Evolutionary conservation across 768 basidiomycete species (phyloP).

Genomic region (Austroboletus festivus): DNA sequence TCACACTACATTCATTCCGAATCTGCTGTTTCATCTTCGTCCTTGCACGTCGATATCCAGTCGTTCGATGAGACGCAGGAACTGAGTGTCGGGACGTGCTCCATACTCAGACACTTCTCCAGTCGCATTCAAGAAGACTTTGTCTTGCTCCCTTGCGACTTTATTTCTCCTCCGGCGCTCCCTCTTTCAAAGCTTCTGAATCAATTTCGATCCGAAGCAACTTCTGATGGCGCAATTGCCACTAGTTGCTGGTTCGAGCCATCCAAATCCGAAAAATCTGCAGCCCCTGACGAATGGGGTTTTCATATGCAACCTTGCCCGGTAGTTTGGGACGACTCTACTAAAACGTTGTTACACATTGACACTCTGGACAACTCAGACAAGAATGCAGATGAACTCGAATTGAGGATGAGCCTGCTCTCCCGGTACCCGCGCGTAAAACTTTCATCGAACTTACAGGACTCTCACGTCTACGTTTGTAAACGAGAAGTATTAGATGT

Average conservation of each 20-base stretch:
- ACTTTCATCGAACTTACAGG: conserved; percentile 66
- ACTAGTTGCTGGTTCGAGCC: conserved; percentile 65
- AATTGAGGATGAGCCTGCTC: conserved; percentile 72
- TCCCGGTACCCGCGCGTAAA: conserved; percentile 72
- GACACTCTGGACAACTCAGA: conserved; percentile 70
- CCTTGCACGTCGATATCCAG: conserved; percentile 73
- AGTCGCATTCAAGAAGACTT: conserved; percentile 79
- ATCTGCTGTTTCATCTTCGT: conserved; percentile 55
- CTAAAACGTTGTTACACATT: conserved; percentile 67
- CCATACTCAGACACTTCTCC: conserved; percentile 74
- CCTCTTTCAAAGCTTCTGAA: conserved; percentile 69
- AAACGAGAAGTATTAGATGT: conserved; percentile 69
- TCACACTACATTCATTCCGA: conserved; percentile 85
- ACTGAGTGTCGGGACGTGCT: conserved; percentile 64
- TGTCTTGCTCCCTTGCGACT: conserved; percentile 87
- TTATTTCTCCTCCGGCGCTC: conserved; percentile 75
- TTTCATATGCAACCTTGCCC: conserved; percentile 41
- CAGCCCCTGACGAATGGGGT: conserved; percentile 67
- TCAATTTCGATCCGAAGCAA: conserved; percentile 73
- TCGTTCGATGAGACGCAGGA: conserved; percentile 75
- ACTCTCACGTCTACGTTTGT: conserved; percentile 92
- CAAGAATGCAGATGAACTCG: conserved; percentile 64
- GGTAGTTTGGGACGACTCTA: conserved; percentile 65
- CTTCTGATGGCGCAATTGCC: conserved; percentile 60
- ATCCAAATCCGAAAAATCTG: conserved; percentile 49